A percentile compares a stretch with the other conserved stretches of the same genome.
These are phyloP conservation scores for Neurospora sp. DNA, from an alignment of 495 filamentous ascomycete genomes.

Conservation along the genomic window DNA sequence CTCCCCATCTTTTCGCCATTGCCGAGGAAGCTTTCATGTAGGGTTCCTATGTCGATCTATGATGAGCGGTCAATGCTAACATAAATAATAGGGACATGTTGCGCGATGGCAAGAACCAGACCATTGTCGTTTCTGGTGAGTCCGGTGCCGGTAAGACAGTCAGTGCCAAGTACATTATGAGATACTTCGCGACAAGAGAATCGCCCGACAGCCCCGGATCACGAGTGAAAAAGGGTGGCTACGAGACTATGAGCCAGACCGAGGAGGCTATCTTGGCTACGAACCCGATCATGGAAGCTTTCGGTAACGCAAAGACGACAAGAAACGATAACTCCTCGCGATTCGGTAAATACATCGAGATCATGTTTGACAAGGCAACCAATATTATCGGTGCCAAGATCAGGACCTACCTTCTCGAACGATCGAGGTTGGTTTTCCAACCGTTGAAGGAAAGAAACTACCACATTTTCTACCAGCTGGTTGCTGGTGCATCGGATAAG, in stretches of 20 bases:
- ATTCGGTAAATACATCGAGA: constrained; percentile 99
- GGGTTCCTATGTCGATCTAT: constrained; percentile 15
- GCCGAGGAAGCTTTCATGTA: constrained; percentile 98
- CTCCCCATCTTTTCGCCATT: constrained; percentile 97
- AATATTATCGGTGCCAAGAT: constrained; percentile 98
- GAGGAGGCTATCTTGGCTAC: constrained; percentile 97
- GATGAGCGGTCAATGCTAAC: background rate
- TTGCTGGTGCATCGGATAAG: constrained; percentile 82
- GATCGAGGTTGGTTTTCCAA: constrained; percentile 96
- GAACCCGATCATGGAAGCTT: constrained; percentile 99
- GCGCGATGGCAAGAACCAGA: constrained; percentile 91
- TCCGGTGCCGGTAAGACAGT: constrained; percentile 98
- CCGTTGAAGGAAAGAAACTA: constrained; percentile 97
- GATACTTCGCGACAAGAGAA: constrained; percentile 97
- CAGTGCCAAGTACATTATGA: constrained; percentile 99
- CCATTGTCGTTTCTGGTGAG: constrained; percentile 96
- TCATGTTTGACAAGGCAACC: constrained; percentile 92
- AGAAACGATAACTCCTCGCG: constrained; percentile 98
- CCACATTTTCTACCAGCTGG: constrained; percentile 97
- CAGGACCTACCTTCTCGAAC: constrained; percentile 87
- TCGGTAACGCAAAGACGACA: constrained; percentile 98
- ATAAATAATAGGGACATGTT: constrained; percentile 75
- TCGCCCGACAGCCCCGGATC: constrained; percentile 79
- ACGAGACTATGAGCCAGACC: constrained; percentile 91
- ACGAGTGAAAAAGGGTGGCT: constrained; percentile 57